Conservation (phyloP, 202 grass and related monocot species). For the Bolboschoenoplectus hybrid region DNA sequence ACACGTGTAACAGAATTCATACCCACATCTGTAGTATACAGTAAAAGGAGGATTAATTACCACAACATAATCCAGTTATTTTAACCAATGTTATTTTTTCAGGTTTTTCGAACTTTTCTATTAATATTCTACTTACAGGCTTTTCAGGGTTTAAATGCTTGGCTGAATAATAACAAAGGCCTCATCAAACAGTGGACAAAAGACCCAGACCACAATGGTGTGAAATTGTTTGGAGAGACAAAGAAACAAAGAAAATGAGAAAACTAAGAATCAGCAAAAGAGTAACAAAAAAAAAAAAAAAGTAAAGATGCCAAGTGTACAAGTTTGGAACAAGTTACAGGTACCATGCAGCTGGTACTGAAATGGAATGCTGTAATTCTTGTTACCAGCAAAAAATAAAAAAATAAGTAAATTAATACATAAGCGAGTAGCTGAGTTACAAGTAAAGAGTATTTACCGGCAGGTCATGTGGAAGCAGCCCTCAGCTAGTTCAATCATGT, state of each 20-base stretch:
- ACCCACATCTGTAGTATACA: conserved; percentile 52
- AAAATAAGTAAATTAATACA: conserved; percentile 17
- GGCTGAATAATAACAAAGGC: neutral
- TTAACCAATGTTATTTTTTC: neutral
- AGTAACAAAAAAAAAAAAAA: neutral
- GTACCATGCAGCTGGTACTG: conserved; percentile 6
- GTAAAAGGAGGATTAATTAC: neutral
- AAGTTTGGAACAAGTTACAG: neutral
- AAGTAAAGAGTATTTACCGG: conserved; percentile 44
- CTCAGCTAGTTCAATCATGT: conserved; percentile 76
- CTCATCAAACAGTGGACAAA: neutral
- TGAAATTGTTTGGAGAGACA: neutral
- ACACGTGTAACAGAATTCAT: conserved; percentile 77
- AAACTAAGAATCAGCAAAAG: conserved; percentile 1
- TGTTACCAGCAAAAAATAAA: neutral
- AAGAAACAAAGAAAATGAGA: neutral
- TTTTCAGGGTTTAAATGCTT: neutral
- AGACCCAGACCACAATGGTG: neutral
- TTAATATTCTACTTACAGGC: neutral
- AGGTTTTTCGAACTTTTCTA: neutral
- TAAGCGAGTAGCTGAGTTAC: neutral
- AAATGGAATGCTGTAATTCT: neutral
- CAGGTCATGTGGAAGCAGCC: conserved; percentile 83
- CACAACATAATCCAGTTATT: neutral
- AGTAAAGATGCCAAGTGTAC: neutral